Evolutionary conservation across 352 stramenopile species (phyloP), one percentile per base, ranked within the genome.

Genomic region (Phytophthora idaei): DNA sequence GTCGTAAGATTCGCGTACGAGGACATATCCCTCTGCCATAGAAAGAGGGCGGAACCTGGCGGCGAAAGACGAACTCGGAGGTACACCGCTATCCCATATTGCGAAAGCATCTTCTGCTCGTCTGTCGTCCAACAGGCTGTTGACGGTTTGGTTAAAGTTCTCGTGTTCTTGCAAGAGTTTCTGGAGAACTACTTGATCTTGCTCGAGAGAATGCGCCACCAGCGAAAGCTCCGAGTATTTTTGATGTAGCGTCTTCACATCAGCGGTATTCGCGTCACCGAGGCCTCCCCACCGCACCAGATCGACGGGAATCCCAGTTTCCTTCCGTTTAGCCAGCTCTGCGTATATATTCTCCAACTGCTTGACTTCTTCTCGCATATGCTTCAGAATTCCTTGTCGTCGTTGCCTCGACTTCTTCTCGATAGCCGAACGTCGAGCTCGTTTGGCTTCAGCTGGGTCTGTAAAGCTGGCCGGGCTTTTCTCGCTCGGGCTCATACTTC

Each of bases 281-380:
- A 54, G 21, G 25, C 21, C 21, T 4, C 34, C 28, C 61, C 53
- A 52, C n/a, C 34, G 37, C 1, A 32, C 7, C 5, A 39, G 6
- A 67, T 69, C 34, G 78, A 44, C 10, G 28, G n/a, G n/a, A 57
- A 32, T 11, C 28, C 14, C 51, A 7, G 21, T 42, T 41, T 57
- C 60, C 29, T 67, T 75, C 54, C 51, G 66, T 47, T 52, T 45
- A n/a, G 60, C 4, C 45, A 90, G 61, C 0, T 72, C 64, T 9
- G 58, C 52, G 50, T 86, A 83, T 28, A 78, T 47, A 7, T 50
- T 61, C 50, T 90, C 71, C 21, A 90, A 60, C 0, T 69, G 67
- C 58, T 76, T 64, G 11, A 87, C 64, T n/a, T 90, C 73, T n/a
- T 85, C 63, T 37, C 76, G 67, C 81, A 89, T 90, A 2, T 21